A percentile compares a stretch with the other conserved stretches of the same genome.
Evolutionary conservation across 177 flowering plant genomes (phyloP).

Genomic region (Vitis hybrid): DNA sequence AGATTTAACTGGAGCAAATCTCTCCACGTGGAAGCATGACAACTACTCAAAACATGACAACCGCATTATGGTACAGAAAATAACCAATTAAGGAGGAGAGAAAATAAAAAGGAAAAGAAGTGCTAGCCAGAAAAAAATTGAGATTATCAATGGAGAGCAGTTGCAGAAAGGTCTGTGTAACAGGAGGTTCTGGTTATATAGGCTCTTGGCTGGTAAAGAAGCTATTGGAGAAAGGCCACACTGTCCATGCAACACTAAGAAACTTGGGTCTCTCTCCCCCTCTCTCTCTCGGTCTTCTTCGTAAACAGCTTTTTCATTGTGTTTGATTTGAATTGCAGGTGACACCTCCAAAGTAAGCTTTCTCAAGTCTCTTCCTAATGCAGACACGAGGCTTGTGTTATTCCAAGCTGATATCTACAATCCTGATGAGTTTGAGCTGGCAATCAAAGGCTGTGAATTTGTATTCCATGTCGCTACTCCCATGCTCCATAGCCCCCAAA

Average conservation of each 20-base stretch:
- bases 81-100: not conserved
- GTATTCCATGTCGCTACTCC: conserved; percentile 49
- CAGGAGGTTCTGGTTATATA: conserved; percentile 48
- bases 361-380: conserved; percentile 35
- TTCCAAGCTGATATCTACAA: conserved; percentile 57
- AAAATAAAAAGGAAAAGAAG: not conserved
- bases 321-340: conserved; percentile 22
- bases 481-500: conserved; percentile 11
- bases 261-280: conserved; percentile 29
- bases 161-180: conserved; percentile 36
- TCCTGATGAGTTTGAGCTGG: conserved; percentile 37
- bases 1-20: too few species aligned
- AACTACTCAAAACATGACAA: too few species aligned
- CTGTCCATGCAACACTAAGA: conserved; percentile 52
- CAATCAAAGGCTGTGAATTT: conserved; percentile 44
- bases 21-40: too few species aligned
- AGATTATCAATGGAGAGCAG: not conserved
- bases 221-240: conserved; percentile 39
- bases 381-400: conserved; percentile 32
- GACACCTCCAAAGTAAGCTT: conserved; percentile 38
- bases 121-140: too few species aligned
- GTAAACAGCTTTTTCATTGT: not conserved
- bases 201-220: conserved; percentile 43
- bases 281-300: conserved; percentile 3
- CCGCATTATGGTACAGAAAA: not conserved